Base-by-base conservation (phyloP, 148 eudicot genomes). In the Rhododendron molle region DNA sequence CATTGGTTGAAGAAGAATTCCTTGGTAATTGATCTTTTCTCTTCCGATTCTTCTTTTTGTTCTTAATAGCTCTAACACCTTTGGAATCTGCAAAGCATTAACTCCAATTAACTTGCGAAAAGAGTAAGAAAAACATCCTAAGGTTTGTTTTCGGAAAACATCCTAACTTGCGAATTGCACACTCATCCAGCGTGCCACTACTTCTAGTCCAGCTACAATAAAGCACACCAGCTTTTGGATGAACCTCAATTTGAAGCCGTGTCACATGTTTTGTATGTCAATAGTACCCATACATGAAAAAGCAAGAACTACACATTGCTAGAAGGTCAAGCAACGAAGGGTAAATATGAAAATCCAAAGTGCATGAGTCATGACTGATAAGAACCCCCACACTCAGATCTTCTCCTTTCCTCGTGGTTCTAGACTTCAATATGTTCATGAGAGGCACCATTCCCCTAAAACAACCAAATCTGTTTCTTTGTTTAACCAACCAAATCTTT, bases 41-140 rank as follows among this genome's bases (percentile, higher is more conserved):
- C 84, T 93, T 90, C 32, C 95, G 92, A 79, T 93, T 95, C 85
- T 92, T 95, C 93, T 93, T 95, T 90, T 92, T 95, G 80, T 79
- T 92, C 88, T 92, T 93, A 52, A 87, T 60, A 84, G 90, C 80
- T 87, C 91, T 90, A 43, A 89, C 87, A 26, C 91, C 90, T 90
- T 94, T 93, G 12, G 93, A 89, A 73, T 94, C 98, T 95, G 92
- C 81, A 83, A 85, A 71, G 78, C 46, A 83, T 83, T 34, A 62
- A 72, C 56, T 69, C 84, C 77, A 78, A 77, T 77, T 73, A 85
- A 83, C 23, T 83, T 34, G 26, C 62, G 5, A 67, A n/a, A 43
- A 81, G 78, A 47, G 1, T 34, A n/a, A 76, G 7, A 50, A 62
- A n/a, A 89, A 52, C 44, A 58, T 77, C 34, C 8, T 5, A 30